Conservation (phyloP, 257 asterid genomes). For the Nicotiana sylvestris region DNA sequence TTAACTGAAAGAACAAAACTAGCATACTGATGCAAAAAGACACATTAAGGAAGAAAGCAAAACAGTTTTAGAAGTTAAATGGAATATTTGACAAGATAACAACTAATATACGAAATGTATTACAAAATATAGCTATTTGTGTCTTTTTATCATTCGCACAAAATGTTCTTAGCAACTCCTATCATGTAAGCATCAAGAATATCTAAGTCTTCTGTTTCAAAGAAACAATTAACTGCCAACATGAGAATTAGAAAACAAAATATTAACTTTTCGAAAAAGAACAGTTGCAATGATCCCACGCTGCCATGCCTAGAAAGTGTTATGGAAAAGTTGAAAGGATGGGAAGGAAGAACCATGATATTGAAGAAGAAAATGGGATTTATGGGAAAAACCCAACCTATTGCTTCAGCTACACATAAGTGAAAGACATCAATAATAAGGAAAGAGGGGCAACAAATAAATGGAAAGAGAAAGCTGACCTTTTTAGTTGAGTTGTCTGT, state of each 20-base stretch:
- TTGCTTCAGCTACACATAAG: not conserved
- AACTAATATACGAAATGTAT: not conserved
- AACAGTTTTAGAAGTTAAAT: not conserved
- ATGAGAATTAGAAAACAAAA: conserved; percentile 8
- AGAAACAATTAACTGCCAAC: not conserved
- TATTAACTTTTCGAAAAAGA: not conserved
- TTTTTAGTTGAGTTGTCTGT: not conserved
- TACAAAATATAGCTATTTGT: not conserved
- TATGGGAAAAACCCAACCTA: not conserved
- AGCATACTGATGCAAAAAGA: too few relatives aligned
- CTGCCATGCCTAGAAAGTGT: not conserved
- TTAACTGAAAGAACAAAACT: too few relatives aligned
- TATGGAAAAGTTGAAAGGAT: not conserved
- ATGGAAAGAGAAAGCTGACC: not conserved
- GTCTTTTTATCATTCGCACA: not conserved
- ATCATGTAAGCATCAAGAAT: not conserved
- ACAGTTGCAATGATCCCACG: not conserved
- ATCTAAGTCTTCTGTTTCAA: not conserved
- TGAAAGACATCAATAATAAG: not conserved
- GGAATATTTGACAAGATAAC: not conserved
- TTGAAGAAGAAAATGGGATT: not conserved
- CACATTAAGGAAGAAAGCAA: too few relatives aligned
- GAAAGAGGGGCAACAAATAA: not conserved
- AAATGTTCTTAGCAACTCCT: not conserved
- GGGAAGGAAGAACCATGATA: not conserved